These are phyloP conservation scores for Magnusiomyces ingens DNA, from an alignment of 1,139 yeast species.

Conservation along the genomic window DNA sequence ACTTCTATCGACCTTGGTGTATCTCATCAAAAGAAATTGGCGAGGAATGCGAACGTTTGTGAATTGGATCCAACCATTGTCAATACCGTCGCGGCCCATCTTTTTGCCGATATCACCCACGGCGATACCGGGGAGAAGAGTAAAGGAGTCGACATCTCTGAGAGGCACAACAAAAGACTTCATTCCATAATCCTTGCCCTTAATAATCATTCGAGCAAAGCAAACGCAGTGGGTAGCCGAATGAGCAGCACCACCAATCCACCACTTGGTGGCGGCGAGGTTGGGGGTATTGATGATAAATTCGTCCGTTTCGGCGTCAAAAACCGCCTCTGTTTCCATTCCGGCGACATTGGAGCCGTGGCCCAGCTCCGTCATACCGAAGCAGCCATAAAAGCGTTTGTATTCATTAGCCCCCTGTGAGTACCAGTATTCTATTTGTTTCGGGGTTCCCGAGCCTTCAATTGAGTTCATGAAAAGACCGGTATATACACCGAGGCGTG, in stretches of 20 bases:
- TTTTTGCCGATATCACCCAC: conserved; percentile 88
- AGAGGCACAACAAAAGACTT: conserved; percentile 87
- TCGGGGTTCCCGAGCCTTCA: conserved; percentile 61
- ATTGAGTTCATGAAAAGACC: conserved; percentile 63
- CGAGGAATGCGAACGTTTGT: conserved; percentile 74
- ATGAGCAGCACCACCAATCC: conserved; percentile 97
- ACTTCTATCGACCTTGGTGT: conserved; percentile 58
- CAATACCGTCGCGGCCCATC: conserved; percentile 73
- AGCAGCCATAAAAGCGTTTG: conserved; percentile 75
- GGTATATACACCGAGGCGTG: conserved; percentile 61
- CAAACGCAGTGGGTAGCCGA: conserved; percentile 79
- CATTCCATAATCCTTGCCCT: conserved; percentile 80
- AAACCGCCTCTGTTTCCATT: conserved; percentile 79
- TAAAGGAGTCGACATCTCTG: conserved; percentile 58
- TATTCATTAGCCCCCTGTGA: conserved; percentile 56
- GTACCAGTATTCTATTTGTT: conserved; percentile 61
- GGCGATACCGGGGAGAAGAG: conserved; percentile 66
- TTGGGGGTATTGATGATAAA: conserved; percentile 79
- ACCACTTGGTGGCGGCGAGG: conserved; percentile 89
- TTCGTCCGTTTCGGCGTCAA: conserved; percentile 54
- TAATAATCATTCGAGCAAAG: conserved; percentile 72
- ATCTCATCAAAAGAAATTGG: conserved; percentile 71
- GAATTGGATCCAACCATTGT: conserved; percentile 92
- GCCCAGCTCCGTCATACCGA: conserved; percentile 88
- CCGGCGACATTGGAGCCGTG: conserved; percentile 92